phyloP scores from a whole-genome alignment of 306 rosid species.

The Urtica urens region DNA sequence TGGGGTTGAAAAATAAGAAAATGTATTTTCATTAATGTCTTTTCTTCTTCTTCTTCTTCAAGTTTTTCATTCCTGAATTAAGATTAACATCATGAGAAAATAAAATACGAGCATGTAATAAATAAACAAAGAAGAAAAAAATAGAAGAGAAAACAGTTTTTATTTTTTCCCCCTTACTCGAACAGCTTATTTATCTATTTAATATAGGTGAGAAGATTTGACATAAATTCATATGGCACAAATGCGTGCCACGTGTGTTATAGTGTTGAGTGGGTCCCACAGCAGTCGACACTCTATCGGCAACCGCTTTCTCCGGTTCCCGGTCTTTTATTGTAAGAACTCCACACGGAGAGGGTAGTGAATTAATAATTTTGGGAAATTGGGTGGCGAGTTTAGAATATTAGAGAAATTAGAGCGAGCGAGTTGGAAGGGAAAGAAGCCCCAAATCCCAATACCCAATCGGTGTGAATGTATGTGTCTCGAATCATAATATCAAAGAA shows the following conservation, averaged over 20 bases:
- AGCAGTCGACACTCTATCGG: background rate
- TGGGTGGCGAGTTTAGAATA: too few relatives aligned
- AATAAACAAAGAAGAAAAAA: background rate
- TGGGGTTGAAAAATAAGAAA: too few relatives aligned
- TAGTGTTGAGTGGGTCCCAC: background rate
- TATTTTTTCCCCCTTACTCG: background rate
- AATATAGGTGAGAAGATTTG: background rate
- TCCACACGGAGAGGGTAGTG: background rate
- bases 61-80: too few relatives aligned
- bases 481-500: background rate
- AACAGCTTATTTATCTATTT: background rate
- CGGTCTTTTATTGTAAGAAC: background rate
- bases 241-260: constrained; percentile 1
- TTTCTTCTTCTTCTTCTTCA: too few relatives aligned
- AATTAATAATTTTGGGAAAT: background rate
- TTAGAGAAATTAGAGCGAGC: background rate
- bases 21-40: too few relatives aligned
- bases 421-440: background rate
- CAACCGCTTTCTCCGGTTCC: background rate
- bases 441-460: constrained; percentile 4
- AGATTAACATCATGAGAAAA: too few relatives aligned
- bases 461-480: background rate
- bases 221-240: background rate
- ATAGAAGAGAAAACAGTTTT: background rate
- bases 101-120: too few relatives aligned